A percentile compares a stretch with the other conserved stretches of the same genome.
Conservation (phyloP, 2,329 filamentous ascomycete genomes). For the Pseudogymnoascus sp. region DNA sequence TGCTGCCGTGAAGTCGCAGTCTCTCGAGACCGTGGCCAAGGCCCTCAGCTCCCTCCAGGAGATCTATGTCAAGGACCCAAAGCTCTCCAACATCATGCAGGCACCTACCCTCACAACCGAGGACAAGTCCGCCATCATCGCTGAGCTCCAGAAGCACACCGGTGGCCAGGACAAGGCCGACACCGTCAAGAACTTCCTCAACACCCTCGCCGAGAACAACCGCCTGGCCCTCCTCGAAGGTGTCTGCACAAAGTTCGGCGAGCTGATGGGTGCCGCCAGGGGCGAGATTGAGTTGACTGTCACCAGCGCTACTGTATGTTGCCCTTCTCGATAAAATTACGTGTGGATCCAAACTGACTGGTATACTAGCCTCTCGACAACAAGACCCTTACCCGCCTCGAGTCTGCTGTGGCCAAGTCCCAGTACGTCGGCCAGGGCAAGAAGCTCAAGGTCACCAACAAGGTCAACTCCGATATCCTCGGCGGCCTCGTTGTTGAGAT, state of each 20-base stretch:
- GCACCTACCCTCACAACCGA: slow-evolving; percentile 69
- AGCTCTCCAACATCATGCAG: slow-evolving; percentile 67
- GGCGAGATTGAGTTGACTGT: slow-evolving; percentile 92
- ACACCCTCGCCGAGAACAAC: slow-evolving; percentile 92
- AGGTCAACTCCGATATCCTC: slow-evolving; percentile 90
- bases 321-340: not conserved
- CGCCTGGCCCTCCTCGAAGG: slow-evolving; percentile 73
- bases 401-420: slow-evolving; percentile 83
- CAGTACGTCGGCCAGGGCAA: slow-evolving; percentile 81
- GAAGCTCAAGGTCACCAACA: slow-evolving; percentile 95
- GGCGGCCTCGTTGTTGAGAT: slow-evolving; percentile 94
- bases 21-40: slow-evolving; percentile 78
- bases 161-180: slow-evolving; percentile 62
- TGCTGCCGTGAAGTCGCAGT: slow-evolving; percentile 78
- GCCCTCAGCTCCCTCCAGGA: slow-evolving; percentile 64
- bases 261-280: slow-evolving; percentile 78
- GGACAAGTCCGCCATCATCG: slow-evolving; percentile 82
- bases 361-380: slow-evolving; percentile 66
- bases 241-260: slow-evolving; percentile 78
- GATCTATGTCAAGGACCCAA: slow-evolving; percentile 73
- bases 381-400: slow-evolving; percentile 78
- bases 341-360: not conserved
- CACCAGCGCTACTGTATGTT: slow-evolving; percentile 76
- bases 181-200: slow-evolving; percentile 89
- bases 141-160: slow-evolving; percentile 79